Conservation (phyloP, 2,329 filamentous ascomycete genomes). For the Trichoderma sp. region DNA sequence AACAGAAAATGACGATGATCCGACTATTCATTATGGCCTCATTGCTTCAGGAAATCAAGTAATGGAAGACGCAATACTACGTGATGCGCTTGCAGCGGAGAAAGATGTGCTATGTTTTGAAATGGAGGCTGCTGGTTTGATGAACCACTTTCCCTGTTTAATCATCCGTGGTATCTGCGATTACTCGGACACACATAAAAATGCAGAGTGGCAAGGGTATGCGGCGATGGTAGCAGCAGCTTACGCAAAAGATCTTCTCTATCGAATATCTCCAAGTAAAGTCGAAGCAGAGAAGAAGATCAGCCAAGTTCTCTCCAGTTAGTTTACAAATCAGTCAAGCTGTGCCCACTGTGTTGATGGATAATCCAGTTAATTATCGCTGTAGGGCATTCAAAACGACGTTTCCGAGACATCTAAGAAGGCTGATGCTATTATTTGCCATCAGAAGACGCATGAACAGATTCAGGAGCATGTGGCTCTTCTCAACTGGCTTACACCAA, state of each 20-base stretch:
- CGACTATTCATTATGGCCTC: not conserved
- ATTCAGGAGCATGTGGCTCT: no score
- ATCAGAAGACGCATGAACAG: no score
- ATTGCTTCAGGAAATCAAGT: not conserved
- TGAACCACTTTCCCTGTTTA: not conserved
- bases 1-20: not conserved
- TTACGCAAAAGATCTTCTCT: not conserved
- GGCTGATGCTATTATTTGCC: no score
- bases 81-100: not conserved
- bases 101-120: not conserved
- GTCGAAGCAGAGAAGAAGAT: not conserved
- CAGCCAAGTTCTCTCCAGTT: no score
- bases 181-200: not conserved
- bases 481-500: not conserved
- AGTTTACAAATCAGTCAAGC: no score
- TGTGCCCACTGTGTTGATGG: no score
- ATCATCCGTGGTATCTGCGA: not conserved
- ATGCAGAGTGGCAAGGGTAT: not conserved
- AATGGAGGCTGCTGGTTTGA: not conserved
- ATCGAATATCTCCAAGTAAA: not conserved
- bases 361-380: not conserved
- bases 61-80: not conserved
- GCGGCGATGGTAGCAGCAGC: not conserved
- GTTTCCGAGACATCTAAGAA: no score
- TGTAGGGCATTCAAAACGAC: no score